Percentiles rank a stretch among this genome's conserved stretches.
Evolutionary conservation across 371 early-diverging fungal genomes (phyloP).

Genomic region (Rhizopus stolonifer): DNA sequence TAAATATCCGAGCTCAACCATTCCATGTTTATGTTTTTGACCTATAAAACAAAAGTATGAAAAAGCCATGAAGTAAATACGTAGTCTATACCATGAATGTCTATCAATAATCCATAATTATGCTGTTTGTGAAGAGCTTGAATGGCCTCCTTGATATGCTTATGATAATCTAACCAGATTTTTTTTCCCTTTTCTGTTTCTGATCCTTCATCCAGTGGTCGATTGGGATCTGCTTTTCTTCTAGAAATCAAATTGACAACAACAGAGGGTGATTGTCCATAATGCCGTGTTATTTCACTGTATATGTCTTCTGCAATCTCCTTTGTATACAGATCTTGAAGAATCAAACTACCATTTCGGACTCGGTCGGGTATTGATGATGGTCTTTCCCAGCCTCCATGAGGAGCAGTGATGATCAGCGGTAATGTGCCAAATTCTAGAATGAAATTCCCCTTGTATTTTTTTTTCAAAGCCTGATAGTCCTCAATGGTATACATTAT

Average conservation of each 20-base stretch:
- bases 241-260: slow-evolving; percentile 3
- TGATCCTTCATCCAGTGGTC: slow-evolving; percentile 13
- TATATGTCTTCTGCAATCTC: slow-evolving; percentile 12
- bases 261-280: slow-evolving; percentile 2
- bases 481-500: too few species aligned
- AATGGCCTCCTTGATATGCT: background rate
- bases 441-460: background rate
- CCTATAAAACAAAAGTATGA: slow-evolving; percentile 5
- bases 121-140: background rate
- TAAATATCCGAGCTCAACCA: slow-evolving; percentile 19
- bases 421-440: slow-evolving; percentile 7
- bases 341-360: slow-evolving; percentile 1
- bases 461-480: background rate
- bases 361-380: slow-evolving; percentile 14
- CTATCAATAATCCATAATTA: slow-evolving; percentile 10
- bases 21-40: slow-evolving; percentile 14
- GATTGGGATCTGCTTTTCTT: slow-evolving; percentile 17
- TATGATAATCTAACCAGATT: slow-evolving; percentile 18
- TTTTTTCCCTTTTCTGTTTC: slow-evolving; percentile 5
- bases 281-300: background rate
- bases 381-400: slow-evolving; percentile 13
- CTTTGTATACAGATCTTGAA: slow-evolving; percentile 14
- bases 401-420: slow-evolving; percentile 18
- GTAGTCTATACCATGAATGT: slow-evolving; percentile 20
- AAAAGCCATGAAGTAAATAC: background rate